These are phyloP conservation scores for Hymenochaete sp. DNA, from an alignment of 1,284 basidiomycete species.

Conservation along the genomic window DNA sequence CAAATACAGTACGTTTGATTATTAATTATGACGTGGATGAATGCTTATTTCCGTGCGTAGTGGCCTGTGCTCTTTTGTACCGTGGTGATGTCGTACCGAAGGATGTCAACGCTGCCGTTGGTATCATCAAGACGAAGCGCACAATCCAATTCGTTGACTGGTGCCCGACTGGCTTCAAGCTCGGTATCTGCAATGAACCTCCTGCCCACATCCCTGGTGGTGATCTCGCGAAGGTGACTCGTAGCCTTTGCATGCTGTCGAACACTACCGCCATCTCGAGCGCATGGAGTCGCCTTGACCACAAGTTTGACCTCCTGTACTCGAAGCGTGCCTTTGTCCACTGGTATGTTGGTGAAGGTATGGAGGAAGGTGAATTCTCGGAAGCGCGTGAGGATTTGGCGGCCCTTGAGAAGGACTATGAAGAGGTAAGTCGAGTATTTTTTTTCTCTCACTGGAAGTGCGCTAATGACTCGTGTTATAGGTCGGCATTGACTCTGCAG, in stretches of 20 bases:
- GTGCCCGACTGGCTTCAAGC: conserved; percentile 97
- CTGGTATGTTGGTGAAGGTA: conserved; percentile 96
- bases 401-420: conserved; percentile 94
- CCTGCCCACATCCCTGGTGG: conserved; percentile 87
- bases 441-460: conserved; percentile 33
- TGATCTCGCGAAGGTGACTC: conserved; percentile 89
- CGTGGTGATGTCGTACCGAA: conserved; percentile 98
- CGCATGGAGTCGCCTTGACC: conserved; percentile 87
- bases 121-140: conserved; percentile 92
- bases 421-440: conserved; percentile 77
- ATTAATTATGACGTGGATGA: conserved; percentile 1
- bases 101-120: conserved; percentile 90
- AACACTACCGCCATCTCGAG: conserved; percentile 81
- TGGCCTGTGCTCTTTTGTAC: conserved; percentile 85
- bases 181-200: conserved; percentile 96
- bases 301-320: conserved; percentile 97
- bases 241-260: conserved; percentile 93
- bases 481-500: conserved; percentile 80
- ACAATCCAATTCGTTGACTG: conserved; percentile 98
- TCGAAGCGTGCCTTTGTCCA: conserved; percentile 90
- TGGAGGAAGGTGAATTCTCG: conserved; percentile 99
- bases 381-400: conserved; percentile 97
- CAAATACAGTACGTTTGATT: conserved; percentile 78
- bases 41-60: conserved; percentile 28
- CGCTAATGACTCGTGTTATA: conserved; percentile 48